Percentiles rank a stretch among this genome's conserved stretches.
Conservation (phyloP, 495 filamentous ascomycete species). For the Hypoxylon rickii region DNA sequence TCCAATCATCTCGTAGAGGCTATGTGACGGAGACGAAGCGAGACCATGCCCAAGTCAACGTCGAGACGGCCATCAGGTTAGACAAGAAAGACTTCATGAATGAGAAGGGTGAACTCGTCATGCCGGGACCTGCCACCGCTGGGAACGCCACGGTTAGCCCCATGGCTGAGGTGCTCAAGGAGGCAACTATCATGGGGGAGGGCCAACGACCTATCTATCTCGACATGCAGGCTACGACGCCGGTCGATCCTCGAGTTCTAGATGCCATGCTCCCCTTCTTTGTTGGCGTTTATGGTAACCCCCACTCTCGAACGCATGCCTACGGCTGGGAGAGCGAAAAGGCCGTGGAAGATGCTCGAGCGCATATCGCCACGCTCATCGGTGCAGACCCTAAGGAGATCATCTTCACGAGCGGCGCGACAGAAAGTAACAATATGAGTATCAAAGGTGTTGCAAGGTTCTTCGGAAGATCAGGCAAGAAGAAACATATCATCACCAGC, state of each 20-base stretch:
- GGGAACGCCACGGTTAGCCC: constrained; percentile 69
- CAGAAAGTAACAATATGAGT: constrained; percentile 99
- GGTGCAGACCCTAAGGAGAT: constrained; percentile 97
- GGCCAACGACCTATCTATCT: constrained; percentile 94
- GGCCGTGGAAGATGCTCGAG: constrained; percentile 83
- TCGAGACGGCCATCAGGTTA: constrained; percentile 79
- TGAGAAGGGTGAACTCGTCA: constrained; percentile 67
- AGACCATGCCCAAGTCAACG: constrained; percentile 77
- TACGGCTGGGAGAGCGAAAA: constrained; percentile 99
- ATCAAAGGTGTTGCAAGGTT: constrained; percentile 97
- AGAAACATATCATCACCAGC: constrained; percentile 95
- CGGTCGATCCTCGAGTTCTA: constrained; percentile 88
- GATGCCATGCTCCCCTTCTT: constrained; percentile 97
- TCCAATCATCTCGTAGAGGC: constrained; percentile 50
- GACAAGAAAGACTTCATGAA: constrained; percentile 80
- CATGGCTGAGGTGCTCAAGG: constrained; percentile 82
- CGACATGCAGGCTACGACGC: constrained; percentile 99
- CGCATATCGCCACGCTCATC: constrained; percentile 81
- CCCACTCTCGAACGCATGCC: constrained; percentile 95
- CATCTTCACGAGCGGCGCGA: constrained; percentile 96
- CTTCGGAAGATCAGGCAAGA: constrained; percentile 89
- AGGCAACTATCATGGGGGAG: constrained; percentile 92
- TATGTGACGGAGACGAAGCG: constrained; percentile 88
- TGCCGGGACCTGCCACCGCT: constrained; percentile 61
- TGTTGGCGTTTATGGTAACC: constrained; percentile 94